Conservation (phyloP, 306 rosid genomes). For the Lathyrus sativus region DNA sequence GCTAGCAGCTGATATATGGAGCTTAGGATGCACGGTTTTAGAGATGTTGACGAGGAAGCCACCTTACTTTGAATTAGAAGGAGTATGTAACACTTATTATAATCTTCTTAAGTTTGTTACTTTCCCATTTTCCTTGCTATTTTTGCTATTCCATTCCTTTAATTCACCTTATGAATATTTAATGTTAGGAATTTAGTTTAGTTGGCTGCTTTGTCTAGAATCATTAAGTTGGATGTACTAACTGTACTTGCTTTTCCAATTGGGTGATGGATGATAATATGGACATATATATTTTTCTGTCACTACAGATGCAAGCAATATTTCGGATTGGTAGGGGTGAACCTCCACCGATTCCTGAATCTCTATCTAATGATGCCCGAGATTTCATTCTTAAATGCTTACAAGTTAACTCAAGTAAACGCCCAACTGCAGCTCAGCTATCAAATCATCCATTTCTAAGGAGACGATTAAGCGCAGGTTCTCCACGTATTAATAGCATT, state of each 20-base stretch:
- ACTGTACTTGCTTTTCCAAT: constrained; percentile 2
- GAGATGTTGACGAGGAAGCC: constrained; percentile 56
- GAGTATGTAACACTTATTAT: constrained; percentile 44
- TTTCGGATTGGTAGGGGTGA: constrained; percentile 55
- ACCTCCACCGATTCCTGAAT: constrained; percentile 55
- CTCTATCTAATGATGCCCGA: constrained; percentile 48
- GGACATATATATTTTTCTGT: constrained; percentile 8
- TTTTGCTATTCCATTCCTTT: constrained; percentile 2
- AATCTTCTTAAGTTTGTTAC: constrained; percentile 1
- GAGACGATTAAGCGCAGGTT: constrained; percentile 41
- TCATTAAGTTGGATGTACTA: background rate
- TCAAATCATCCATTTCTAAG: constrained; percentile 54
- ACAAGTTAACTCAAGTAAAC: constrained; percentile 52
- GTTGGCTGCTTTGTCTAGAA: constrained; percentile 11
- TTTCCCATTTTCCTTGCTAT: constrained; percentile 16
- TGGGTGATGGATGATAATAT: constrained; percentile 24
- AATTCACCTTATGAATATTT: constrained; percentile 10
- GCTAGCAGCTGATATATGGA: constrained; percentile 67
- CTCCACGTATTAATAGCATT: constrained; percentile 30
- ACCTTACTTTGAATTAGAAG: constrained; percentile 61
- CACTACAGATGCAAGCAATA: constrained; percentile 53
- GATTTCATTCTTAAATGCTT: constrained; percentile 56
- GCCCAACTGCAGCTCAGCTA: constrained; percentile 55
- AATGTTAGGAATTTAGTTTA: constrained; percentile 11
- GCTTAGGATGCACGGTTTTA: constrained; percentile 65